Percentiles rank a stretch among this genome's conserved stretches.
phyloP scores from a whole-genome alignment of 305 asterid species.

The Solanum hybrid region DNA sequence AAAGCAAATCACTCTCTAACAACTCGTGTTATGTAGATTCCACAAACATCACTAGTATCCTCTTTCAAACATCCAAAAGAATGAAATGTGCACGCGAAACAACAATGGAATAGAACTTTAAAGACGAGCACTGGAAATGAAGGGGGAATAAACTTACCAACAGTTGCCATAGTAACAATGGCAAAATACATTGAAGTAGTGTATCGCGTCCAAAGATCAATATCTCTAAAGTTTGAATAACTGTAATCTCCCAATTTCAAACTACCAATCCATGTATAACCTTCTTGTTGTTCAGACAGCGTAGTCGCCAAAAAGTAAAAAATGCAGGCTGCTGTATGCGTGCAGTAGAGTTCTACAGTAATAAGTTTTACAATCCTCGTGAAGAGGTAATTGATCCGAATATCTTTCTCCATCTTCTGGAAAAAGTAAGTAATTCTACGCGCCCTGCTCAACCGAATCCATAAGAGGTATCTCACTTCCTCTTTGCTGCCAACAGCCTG shows the following conservation, averaged over 20 bases:
- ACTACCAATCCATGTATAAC: slow-evolving; percentile 94
- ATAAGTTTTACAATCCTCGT: slow-evolving; percentile 74
- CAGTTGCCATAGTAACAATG: slow-evolving; percentile 94
- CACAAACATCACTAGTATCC: background rate
- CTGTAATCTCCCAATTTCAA: slow-evolving; percentile 70
- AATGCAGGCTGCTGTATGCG: slow-evolving; percentile 97
- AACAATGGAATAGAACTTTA: background rate
- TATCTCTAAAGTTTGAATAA: slow-evolving; percentile 62
- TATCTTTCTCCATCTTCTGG: slow-evolving; percentile 72
- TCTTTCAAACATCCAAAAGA: background rate
- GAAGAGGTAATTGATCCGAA: slow-evolving; percentile 69
- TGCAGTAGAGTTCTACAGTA: slow-evolving; percentile 73
- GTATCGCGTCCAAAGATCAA: slow-evolving; percentile 73
- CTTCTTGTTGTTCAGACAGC: slow-evolving; percentile 66
- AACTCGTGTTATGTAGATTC: background rate
- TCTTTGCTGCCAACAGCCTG: slow-evolving; percentile 60
- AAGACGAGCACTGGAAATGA: background rate
- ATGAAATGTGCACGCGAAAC: background rate
- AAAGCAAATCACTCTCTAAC: background rate
- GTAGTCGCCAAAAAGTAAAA: slow-evolving; percentile 87
- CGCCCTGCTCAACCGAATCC: slow-evolving; percentile 68
- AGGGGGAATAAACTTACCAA: slow-evolving; percentile 43
- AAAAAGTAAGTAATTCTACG: slow-evolving; percentile 54
- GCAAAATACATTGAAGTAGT: slow-evolving; percentile 78
- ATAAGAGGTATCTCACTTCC: slow-evolving; percentile 68